These are phyloP conservation scores for Paracoccidioides lutzii DNA, from an alignment of 2,329 filamentous ascomycete species.

Conservation along the genomic window DNA sequence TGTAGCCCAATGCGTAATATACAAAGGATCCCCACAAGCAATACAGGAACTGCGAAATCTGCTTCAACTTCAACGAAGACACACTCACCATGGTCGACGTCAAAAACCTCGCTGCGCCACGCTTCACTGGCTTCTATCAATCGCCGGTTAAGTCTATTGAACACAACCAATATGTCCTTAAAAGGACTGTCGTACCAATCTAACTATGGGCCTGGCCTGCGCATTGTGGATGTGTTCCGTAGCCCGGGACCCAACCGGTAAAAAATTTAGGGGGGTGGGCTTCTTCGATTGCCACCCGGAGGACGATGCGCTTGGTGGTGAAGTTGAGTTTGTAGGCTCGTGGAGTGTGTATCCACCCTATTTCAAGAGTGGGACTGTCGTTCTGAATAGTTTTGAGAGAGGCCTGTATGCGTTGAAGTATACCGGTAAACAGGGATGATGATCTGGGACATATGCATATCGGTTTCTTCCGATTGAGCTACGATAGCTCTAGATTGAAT, in stretches of 20 bases:
- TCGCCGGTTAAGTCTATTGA: constrained; percentile 32
- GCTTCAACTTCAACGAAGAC: constrained; percentile 42
- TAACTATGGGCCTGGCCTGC: constrained; percentile 40
- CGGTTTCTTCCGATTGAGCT: too few species aligned
- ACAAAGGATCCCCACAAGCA: constrained; percentile 39
- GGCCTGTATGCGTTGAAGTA: constrained; percentile 38
- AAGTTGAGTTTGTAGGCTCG: constrained; percentile 31
- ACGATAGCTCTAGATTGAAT: too few species aligned
- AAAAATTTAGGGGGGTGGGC: constrained; percentile 34
- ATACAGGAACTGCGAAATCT: constrained; percentile 41
- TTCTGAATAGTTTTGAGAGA: constrained; percentile 42
- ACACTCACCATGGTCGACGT: constrained; percentile 31
- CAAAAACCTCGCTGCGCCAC: constrained; percentile 30
- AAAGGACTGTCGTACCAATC: constrained; percentile 37
- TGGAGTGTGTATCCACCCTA: constrained; percentile 40
- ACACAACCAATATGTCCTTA: constrained; percentile 38
- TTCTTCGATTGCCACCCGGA: constrained; percentile 42
- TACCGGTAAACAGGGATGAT: not conserved
- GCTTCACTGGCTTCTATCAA: constrained; percentile 34
- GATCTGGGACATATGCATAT: not conserved
- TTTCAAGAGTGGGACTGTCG: constrained; percentile 38
- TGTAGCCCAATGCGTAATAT: constrained; percentile 43
- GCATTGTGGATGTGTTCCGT: constrained; percentile 20
- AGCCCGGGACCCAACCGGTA: constrained; percentile 32
- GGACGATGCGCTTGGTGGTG: constrained; percentile 34